Conservation (phyloP, 805 yeast species). For the Candida awuae region DNA sequence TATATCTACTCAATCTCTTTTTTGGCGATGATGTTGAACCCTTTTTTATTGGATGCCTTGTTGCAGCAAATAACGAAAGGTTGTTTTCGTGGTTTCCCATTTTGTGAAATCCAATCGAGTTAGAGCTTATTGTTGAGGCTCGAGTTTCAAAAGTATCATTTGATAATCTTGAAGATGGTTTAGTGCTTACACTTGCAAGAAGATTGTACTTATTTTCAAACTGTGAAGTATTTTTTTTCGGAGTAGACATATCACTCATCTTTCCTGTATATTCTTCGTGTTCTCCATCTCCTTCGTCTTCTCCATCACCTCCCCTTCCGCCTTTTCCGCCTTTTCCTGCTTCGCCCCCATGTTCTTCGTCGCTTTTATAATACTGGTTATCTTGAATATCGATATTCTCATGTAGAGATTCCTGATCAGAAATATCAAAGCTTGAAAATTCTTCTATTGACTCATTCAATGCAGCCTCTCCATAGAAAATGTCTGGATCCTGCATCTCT, state of each 20-base stretch:
- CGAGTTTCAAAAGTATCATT: slow-evolving; percentile 10
- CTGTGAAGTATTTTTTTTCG: background rate
- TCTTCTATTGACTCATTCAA: slow-evolving; percentile 5
- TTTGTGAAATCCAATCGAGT: background rate
- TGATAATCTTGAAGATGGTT: slow-evolving; percentile 12
- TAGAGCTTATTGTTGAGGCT: slow-evolving; percentile 9
- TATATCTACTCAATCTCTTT: slow-evolving; percentile 5
- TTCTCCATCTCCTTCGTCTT: no score
- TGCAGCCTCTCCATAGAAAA: no score
- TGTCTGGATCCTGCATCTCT: no score
- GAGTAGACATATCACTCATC: slow-evolving; percentile 5
- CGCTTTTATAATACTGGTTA: background rate
- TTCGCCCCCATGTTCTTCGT: background rate
- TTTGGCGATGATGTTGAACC: background rate
- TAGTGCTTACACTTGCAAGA: background rate
- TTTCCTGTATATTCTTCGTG: no score
- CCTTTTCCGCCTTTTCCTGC: no score
- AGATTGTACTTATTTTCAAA: background rate
- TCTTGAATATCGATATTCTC: background rate
- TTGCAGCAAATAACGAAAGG: background rate
- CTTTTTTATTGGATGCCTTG: no score
- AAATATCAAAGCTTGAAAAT: slow-evolving; percentile 14
- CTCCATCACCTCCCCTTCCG: no score
- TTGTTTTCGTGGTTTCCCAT: background rate
- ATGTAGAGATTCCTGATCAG: slow-evolving; percentile 5